Percentiles rank a stretch among this genome's conserved stretches.
Evolutionary conservation across 2,329 filamentous ascomycete genomes (phyloP).

Genomic region (Trichoderma sp.): DNA sequence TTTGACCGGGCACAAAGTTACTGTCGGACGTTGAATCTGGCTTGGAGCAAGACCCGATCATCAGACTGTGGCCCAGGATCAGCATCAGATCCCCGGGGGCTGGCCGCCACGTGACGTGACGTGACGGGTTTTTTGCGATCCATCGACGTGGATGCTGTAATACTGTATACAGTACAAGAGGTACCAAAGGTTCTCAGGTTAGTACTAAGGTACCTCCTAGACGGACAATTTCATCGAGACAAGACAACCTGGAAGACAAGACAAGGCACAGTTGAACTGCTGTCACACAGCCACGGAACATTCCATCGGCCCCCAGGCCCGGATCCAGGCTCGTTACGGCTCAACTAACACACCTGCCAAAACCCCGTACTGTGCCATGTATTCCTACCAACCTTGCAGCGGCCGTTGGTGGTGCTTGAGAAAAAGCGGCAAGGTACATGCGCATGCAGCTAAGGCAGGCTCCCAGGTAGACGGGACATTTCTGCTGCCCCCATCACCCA

Average conservation of each 20-base stretch:
- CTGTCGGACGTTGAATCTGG: not conserved
- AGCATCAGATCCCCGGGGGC: not conserved
- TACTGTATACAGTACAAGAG: too few relatives aligned
- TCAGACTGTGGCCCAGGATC: conserved; percentile 1
- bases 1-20: conserved; percentile 7
- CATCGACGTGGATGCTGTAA: not conserved
- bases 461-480: not conserved
- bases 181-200: too few relatives aligned
- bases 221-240: too few relatives aligned
- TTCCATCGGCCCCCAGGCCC: not conserved
- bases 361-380: too few relatives aligned
- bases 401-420: not conserved
- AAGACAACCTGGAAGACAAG: too few relatives aligned
- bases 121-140: not conserved
- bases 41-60: not conserved
- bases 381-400: too few relatives aligned
- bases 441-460: not conserved
- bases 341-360: too few relatives aligned
- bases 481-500: not conserved
- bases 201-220: too few relatives aligned
- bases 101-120: conserved; percentile 4
- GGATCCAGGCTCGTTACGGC: not conserved
- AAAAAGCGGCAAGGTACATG: not conserved
- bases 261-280: too few relatives aligned
- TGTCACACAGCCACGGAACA: too few relatives aligned